Percentiles rank a stretch among this genome's conserved stretches.
phyloP scores from a whole-genome alignment of 2,329 filamentous ascomycete genomes.

The Gnomoniopsis smithogilvyi region DNA sequence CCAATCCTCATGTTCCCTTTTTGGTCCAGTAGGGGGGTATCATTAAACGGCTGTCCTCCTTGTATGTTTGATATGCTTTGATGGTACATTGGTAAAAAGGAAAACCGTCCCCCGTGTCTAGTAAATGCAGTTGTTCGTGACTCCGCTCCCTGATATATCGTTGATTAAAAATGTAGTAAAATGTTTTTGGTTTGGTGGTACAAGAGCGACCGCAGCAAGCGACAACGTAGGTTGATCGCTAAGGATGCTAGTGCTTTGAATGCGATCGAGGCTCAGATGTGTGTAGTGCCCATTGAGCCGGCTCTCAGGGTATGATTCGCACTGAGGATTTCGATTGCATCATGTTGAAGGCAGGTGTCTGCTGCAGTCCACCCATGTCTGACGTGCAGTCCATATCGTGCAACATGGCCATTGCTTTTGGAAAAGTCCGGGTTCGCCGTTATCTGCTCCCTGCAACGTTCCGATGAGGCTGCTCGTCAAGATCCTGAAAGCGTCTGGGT shows the following conservation, averaged over 20 bases:
- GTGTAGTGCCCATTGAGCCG: conserved; percentile 17
- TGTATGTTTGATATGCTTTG: too few species aligned
- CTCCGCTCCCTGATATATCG: conserved; percentile 1
- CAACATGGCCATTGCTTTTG: too few species aligned
- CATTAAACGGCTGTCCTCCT: conserved; percentile 18
- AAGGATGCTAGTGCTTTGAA: neutral
- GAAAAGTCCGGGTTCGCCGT: too few species aligned
- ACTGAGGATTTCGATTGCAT: neutral
- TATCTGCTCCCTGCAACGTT: too few species aligned
- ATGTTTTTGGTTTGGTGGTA: conserved; percentile 11
- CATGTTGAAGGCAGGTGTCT: too few species aligned
- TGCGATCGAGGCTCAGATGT: conserved; percentile 17
- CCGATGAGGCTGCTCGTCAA: too few species aligned
- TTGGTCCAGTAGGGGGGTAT: conserved; percentile 17
- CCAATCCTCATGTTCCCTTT: neutral
- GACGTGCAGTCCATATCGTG: too few species aligned
- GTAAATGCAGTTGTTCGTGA: conserved; percentile 2
- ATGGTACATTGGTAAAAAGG: too few species aligned
- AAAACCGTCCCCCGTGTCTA: neutral
- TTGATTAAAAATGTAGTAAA: conserved; percentile 18
- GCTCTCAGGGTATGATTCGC: conserved; percentile 10
- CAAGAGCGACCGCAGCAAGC: conserved; percentile 7
- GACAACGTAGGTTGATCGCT: neutral
- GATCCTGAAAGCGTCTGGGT: neutral
- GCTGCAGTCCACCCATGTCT: too few species aligned